Conservation (phyloP, 129 eudicot species). For the Artemisia argyi region DNA sequence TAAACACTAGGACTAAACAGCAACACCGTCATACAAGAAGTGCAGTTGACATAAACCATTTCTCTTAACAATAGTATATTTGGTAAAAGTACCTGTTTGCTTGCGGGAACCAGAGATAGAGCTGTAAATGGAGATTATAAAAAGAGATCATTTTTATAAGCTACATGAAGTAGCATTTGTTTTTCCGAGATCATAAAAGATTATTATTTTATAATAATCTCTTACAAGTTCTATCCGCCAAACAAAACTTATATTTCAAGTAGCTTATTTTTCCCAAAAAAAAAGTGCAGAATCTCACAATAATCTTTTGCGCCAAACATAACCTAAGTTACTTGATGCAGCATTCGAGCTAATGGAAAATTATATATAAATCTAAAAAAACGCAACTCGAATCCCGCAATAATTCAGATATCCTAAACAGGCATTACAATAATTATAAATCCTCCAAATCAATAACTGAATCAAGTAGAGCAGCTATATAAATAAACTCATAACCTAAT, state of each 20-base stretch:
- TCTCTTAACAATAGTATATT: not conserved
- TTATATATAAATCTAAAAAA: no score
- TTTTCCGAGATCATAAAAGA: no score
- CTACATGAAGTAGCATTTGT: no score
- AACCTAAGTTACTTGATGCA: not conserved
- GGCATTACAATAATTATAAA: not conserved
- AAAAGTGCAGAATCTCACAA: no score
- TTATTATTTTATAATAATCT: no score
- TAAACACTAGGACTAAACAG: not conserved
- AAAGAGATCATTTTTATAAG: no score
- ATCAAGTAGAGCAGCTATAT: constrained; percentile 24
- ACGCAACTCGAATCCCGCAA: not conserved
- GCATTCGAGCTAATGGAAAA: not conserved
- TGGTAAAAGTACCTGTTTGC: not conserved
- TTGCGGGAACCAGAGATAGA: not conserved
- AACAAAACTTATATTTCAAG: no score
- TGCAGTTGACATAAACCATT: constrained; percentile 13
- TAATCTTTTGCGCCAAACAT: not conserved
- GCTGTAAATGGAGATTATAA: no score
- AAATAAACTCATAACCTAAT: not conserved
- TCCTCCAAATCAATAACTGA: constrained; percentile 3
- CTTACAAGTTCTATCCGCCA: not conserved
- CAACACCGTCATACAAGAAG: not conserved
- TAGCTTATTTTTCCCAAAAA: no score
- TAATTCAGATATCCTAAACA: not conserved